Conservation (phyloP, 2,329 filamentous ascomycete species). For the Furcasterigmium sp. region DNA sequence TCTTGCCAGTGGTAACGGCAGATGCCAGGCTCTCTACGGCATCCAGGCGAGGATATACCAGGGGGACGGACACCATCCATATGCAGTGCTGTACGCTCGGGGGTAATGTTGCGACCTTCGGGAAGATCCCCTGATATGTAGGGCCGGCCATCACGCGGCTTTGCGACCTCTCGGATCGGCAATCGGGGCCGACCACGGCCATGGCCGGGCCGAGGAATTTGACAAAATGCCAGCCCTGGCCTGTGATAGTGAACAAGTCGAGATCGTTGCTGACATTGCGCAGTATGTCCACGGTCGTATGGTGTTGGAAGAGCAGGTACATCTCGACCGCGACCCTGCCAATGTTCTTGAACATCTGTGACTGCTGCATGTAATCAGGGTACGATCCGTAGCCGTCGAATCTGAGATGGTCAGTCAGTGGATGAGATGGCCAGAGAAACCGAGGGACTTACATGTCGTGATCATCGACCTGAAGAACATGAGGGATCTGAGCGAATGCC, state of each 20-base stretch:
- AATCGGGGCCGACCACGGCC: constrained; percentile 84
- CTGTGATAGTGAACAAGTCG: constrained; percentile 94
- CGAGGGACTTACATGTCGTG: constrained; percentile 81
- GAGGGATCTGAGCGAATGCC: constrained; percentile 95
- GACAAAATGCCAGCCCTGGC: constrained; percentile 97
- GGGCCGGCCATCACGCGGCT: constrained; percentile 91
- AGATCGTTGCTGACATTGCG: constrained; percentile 82
- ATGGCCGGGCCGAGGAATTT: constrained; percentile 92
- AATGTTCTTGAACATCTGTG: constrained; percentile 97
- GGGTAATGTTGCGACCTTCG: constrained; percentile 85
- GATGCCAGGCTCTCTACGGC: constrained; percentile 87
- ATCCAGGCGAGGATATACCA: constrained; percentile 87
- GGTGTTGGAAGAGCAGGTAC: constrained; percentile 97
- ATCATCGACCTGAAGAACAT: constrained; percentile 88
- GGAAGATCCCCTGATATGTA: constrained; percentile 95
- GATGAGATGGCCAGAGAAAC: background rate
- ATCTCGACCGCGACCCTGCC: constrained; percentile 93
- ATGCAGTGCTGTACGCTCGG: constrained; percentile 94
- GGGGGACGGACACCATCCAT: constrained; percentile 88
- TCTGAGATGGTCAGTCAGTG: constrained; percentile 36
- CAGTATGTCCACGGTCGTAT: constrained; percentile 90
- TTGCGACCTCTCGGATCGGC: constrained; percentile 84
- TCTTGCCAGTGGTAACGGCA: constrained; percentile 91
- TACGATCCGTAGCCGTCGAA: constrained; percentile 98
- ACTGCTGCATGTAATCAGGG: constrained; percentile 96